These are phyloP conservation scores for Fonsecaea nubica DNA, from an alignment of 2,329 filamentous ascomycete species.

Conservation along the genomic window DNA sequence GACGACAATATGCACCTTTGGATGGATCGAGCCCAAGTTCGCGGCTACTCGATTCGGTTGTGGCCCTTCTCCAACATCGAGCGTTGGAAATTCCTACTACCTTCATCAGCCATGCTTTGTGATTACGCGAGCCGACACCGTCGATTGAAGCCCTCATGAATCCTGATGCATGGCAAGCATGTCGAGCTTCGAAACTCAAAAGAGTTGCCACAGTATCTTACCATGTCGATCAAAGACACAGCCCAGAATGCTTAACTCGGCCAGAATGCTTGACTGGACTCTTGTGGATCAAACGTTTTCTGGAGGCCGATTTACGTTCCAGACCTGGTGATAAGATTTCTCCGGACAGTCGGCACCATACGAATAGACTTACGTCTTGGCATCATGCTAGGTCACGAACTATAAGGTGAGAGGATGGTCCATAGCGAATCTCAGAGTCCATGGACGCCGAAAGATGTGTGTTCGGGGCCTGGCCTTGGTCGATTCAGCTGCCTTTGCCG, in stretches of 20 bases:
- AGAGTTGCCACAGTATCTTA: neutral
- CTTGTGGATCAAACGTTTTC: neutral
- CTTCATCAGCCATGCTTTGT: neutral
- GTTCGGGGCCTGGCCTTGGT: neutral
- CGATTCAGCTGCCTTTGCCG: neutral
- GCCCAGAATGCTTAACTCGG: neutral
- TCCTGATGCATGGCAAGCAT: neutral
- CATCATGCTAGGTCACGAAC: neutral
- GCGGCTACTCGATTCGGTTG: neutral
- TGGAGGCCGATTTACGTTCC: neutral
- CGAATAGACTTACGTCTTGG: neutral
- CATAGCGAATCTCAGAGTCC: neutral
- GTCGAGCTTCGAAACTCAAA: neutral
- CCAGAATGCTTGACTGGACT: neutral
- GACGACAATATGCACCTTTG: neutral
- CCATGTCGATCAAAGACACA: neutral
- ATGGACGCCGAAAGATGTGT: neutral
- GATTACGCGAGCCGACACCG: neutral
- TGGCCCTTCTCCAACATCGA: neutral
- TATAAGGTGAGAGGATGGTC: neutral
- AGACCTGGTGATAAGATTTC: neutral
- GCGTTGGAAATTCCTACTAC: neutral
- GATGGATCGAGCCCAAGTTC: neutral
- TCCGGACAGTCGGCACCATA: neutral
- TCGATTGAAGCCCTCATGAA: neutral